Evolutionary conservation across 2,329 filamentous ascomycete species (phyloP), one percentile per base, ranked within the genome.

Genomic region (Penicillium corylophilum): DNA sequence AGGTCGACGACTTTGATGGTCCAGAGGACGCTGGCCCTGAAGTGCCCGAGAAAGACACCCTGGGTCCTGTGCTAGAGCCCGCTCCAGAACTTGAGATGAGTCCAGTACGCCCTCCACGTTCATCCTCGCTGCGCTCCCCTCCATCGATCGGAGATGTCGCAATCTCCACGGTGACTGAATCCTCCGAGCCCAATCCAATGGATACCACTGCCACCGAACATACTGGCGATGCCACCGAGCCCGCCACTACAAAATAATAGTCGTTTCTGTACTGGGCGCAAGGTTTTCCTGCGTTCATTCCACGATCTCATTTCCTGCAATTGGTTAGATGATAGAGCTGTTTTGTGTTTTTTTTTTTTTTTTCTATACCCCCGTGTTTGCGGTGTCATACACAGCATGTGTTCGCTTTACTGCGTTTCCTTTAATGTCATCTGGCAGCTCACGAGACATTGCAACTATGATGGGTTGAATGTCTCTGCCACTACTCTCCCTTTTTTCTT

Each of bases 1-100:
- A 75, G 56, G 72, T 74, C 6, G 72, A 75, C 42, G 64, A 67
- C 15, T 75, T 75, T 48, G 69, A 68, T 31, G 63, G 64, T 12
- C 59, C 59, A 2, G 68, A 69, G 31, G 69, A 68, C 29, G 64
- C 35, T 13, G 8, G 18, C 16, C 9, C 35, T 22, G 18, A 18
- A 9, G 16, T 18, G 9, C 35, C 35, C 13, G 9, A 36, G 7
- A 15, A 38, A 22, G 35, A 22, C 35, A 20, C 35, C 10, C 12
- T 12, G 9, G 18, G 9, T 20, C 62, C 61, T 8, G 46, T 55
- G 26, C 67, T 72, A 22, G 66, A 68, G 5, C 67, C 71, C 44
- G 63, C 65, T 31, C 56, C 64, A 22, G 67, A 71, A 22, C 57
- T 71, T 16, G 65, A 67, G 20, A 51, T 65, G 10, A 70, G 64